Conservation (phyloP, 169 alveolate species). For the Amoebophrya sp. region DNA sequence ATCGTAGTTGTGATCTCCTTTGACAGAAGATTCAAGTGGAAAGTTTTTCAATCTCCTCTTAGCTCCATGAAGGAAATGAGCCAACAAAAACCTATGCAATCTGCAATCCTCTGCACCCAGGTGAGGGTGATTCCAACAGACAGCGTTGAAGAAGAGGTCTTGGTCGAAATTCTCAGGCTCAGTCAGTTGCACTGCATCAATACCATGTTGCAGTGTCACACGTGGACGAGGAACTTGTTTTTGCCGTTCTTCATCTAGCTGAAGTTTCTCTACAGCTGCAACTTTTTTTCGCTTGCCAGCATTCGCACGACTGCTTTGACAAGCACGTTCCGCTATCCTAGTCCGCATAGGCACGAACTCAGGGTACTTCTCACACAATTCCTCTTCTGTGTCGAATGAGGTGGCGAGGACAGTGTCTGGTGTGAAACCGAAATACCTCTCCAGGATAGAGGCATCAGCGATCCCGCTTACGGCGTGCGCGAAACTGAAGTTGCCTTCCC, state of each 20-base stretch:
- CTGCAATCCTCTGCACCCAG: slow-evolving; percentile 2
- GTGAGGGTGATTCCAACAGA: slow-evolving; percentile 8
- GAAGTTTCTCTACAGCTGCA: too few relatives aligned
- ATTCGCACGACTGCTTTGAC: too few relatives aligned
- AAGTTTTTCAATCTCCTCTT: neutral
- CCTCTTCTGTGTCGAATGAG: neutral
- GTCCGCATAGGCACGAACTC: neutral
- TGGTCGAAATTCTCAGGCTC: too few relatives aligned
- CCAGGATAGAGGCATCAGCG: neutral
- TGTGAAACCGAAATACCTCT: neutral
- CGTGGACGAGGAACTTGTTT: too few relatives aligned
- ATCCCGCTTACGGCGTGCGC: neutral
- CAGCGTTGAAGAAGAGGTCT: too few relatives aligned
- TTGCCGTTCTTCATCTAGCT: too few relatives aligned
- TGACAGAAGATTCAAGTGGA: too few relatives aligned
- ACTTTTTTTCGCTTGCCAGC: too few relatives aligned
- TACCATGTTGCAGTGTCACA: too few relatives aligned
- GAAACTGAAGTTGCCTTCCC: neutral
- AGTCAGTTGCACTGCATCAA: too few relatives aligned
- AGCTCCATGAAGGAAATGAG: neutral
- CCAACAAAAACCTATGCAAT: neutral
- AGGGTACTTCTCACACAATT: neutral
- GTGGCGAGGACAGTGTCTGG: neutral
- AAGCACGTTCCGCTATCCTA: neutral
- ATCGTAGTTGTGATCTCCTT: too few relatives aligned